Conservation (phyloP, 148 eudicot genomes). For the Gaultheria prostrata region DNA sequence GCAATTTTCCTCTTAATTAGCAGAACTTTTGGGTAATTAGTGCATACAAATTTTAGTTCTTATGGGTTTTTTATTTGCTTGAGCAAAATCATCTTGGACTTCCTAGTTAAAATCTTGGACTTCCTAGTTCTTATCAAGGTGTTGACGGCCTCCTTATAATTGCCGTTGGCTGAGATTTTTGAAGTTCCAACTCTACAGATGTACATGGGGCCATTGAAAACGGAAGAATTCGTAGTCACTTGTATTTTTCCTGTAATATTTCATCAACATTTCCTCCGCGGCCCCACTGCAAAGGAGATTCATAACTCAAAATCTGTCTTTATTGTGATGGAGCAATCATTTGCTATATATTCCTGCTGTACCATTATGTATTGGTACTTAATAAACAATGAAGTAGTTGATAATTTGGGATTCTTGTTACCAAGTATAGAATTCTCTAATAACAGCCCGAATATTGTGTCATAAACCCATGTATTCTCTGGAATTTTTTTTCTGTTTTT, state of each 20-base stretch:
- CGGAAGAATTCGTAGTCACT: neutral
- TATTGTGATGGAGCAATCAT: neutral
- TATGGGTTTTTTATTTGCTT: neutral
- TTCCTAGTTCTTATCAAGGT: neutral
- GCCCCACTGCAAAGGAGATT: neutral
- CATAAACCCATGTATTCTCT: neutral
- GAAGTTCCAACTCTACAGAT: neutral
- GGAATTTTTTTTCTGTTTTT: neutral
- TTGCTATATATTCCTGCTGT: neutral
- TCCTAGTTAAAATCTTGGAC: constrained; percentile 8
- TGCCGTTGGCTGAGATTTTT: constrained; percentile 5
- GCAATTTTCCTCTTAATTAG: neutral
- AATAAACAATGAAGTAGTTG: neutral
- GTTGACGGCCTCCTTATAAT: neutral
- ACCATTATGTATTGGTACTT: neutral
- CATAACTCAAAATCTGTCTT: neutral
- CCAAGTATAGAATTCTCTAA: neutral
- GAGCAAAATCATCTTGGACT: constrained; percentile 4
- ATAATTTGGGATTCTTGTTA: neutral
- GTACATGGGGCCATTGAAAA: neutral
- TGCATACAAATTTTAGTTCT: neutral
- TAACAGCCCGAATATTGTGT: neutral
- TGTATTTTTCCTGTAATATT: neutral
- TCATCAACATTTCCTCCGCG: neutral
- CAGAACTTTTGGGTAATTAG: neutral